Base-by-base conservation (phyloP, 371 early-diverging fungal genomes). In the Mortierella sp. region DNA sequence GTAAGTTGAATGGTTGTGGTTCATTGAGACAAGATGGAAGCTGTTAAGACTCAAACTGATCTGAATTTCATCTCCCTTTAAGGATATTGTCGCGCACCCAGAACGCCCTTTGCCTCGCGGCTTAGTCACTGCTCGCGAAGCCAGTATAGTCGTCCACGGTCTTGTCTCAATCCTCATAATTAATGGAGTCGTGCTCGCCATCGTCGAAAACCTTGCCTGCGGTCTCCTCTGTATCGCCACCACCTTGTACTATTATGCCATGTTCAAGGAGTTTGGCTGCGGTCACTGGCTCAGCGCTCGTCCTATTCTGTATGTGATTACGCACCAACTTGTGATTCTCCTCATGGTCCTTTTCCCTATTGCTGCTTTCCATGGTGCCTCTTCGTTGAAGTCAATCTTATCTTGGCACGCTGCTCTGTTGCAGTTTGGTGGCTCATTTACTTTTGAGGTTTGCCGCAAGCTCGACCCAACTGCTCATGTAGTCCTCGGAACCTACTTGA, bases 201-300 rank as follows among this genome's bases (percentile, higher is more conserved):
- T 67, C 29, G 80, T 74, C 55, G 70, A 79, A 56, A 79, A 74
- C 63, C 64, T 79, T 17, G 80, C 80, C 32, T 73, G 70, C 32
- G 74, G 80, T 22, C 64, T 79, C 32, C 70, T 79, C 54, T 79
- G 80, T 37, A 62, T 79, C 34, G 80, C 74, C 34, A 79, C 80
- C 22, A 79, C 74, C 17, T 51, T 62, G 31, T 79, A 79, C 53
- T 79, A 79, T 68, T 79, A 79, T n/a, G 64, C 70, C 61, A 79
- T 79, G 80, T 79, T 79, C 68, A 79, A 74, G 32, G 80, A 79
- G 68, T 79, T 79, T 64, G 74, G 74, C 15, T 79, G 80, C 58
- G 80, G 80, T 40, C 80, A 79, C 53, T 79, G 80, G 80, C 61
- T 79, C 43, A 79, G 80, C 22, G 80, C 80, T 34, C 80, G 80